Percentiles rank a stretch among this genome's conserved stretches.
Conservation (phyloP, 208 protist species). For the Trypanosoma melophagium region DNA sequence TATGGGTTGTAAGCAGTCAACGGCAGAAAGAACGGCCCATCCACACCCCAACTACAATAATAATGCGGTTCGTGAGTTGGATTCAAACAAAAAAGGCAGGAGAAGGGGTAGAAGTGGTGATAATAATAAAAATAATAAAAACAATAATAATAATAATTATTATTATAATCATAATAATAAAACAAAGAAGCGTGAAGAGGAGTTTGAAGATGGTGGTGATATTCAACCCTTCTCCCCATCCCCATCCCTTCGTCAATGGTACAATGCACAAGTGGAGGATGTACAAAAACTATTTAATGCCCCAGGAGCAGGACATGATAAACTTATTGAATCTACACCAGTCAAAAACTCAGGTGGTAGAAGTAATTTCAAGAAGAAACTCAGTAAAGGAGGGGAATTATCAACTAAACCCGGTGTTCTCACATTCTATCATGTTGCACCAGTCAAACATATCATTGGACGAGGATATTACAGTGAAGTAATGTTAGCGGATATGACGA, state of each 20-base stretch:
- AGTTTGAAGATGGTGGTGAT: background rate
- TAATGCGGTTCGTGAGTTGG: no score
- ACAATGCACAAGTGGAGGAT: background rate
- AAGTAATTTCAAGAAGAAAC: no score
- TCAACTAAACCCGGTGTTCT: background rate
- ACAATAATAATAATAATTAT: background rate
- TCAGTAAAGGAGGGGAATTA: no score
- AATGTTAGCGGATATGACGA: constrained; percentile 51
- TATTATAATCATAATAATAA: no score
- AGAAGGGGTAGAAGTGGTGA: background rate
- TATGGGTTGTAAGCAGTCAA: constrained; percentile 23
- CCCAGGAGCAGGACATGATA: background rate
- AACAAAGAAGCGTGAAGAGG: background rate
- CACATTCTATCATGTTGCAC: constrained; percentile 17
- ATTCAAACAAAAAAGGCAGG: background rate
- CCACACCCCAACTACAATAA: background rate
- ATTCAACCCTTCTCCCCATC: constrained; percentile 22
- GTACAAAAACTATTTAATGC: background rate
- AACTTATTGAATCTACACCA: background rate
- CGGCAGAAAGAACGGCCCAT: background rate
- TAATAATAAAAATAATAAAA: constrained; percentile 4
- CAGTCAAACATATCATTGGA: constrained; percentile 28
- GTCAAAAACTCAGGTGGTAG: no score
- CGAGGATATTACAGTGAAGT: constrained; percentile 53
- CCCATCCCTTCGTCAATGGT: constrained; percentile 1